phyloP scores from a whole-genome alignment of 805 yeast species.

The Cyberlindnera xishuangbannaensis region DNA sequence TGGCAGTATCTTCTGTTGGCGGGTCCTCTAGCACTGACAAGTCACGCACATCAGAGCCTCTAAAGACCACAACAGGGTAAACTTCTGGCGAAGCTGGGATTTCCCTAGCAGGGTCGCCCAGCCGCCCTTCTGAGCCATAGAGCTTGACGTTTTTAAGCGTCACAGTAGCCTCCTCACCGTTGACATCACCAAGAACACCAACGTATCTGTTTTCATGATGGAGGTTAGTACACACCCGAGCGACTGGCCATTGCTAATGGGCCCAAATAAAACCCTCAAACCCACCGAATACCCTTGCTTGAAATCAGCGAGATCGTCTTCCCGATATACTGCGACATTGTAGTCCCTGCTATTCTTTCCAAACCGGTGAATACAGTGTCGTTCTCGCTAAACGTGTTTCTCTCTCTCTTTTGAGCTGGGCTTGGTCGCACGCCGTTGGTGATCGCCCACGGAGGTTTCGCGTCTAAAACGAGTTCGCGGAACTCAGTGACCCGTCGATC shows the following conservation, averaged over 20 bases:
- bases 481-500: too few relatives aligned
- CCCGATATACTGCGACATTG: slow-evolving; percentile 90
- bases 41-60: slow-evolving; percentile 91
- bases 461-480: too few relatives aligned
- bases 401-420: too few relatives aligned
- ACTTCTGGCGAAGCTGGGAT: slow-evolving; percentile 63
- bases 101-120: slow-evolving; percentile 62
- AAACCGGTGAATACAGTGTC: too few relatives aligned
- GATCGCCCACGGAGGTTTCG: too few relatives aligned
- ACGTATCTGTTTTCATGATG: slow-evolving; percentile 57
- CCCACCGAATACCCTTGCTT: slow-evolving; percentile 55
- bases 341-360: neutral
- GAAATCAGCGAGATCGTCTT: slow-evolving; percentile 80
- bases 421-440: too few relatives aligned
- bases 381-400: too few relatives aligned
- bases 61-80: slow-evolving; percentile 73
- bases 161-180: slow-evolving; percentile 87
- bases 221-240: too few relatives aligned
- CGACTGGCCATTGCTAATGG: slow-evolving; percentile 4
- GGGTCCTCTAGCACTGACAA: slow-evolving; percentile 75
- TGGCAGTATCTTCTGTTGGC: slow-evolving; percentile 23
- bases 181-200: slow-evolving; percentile 81
- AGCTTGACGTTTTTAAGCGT: slow-evolving; percentile 74
- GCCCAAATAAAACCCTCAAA: slow-evolving; percentile 26
- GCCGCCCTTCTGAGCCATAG: slow-evolving; percentile 90